A percentile compares a stretch with the other conserved stretches of the same genome.
Conservation (phyloP, 805 yeast genomes). For the Candida golubevii region DNA sequence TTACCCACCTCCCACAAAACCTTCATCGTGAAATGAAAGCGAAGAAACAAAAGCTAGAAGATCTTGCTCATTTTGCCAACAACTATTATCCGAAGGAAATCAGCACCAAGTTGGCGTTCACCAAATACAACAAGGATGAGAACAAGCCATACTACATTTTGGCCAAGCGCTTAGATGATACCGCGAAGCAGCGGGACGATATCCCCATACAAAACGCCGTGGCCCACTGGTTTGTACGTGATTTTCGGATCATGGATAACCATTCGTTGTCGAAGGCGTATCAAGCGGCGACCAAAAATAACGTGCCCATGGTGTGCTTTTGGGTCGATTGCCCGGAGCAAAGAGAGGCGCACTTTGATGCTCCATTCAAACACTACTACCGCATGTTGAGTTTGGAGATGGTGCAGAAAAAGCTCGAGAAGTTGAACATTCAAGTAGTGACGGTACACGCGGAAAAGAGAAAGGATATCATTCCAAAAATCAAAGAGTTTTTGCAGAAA, state of each 20-base stretch:
- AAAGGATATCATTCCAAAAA: slow-evolving; percentile 23
- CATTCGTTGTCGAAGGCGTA: slow-evolving; percentile 36
- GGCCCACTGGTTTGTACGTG: slow-evolving; percentile 47
- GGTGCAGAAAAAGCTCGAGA: slow-evolving; percentile 26
- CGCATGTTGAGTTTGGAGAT: slow-evolving; percentile 29
- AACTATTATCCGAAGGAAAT: slow-evolving; percentile 13
- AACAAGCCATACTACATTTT: slow-evolving; percentile 27
- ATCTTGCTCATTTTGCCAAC: slow-evolving; percentile 13
- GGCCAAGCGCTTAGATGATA: slow-evolving; percentile 8
- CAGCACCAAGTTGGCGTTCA: slow-evolving; percentile 12
- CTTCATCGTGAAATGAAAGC: slow-evolving; percentile 4
- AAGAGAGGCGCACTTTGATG: slow-evolving; percentile 39
- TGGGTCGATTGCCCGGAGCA: slow-evolving; percentile 40
- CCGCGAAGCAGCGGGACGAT: slow-evolving; percentile 9
- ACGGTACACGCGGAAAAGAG: slow-evolving; percentile 33
- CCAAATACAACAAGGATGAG: slow-evolving; percentile 26
- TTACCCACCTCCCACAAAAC: too few relatives aligned
- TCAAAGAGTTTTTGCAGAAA: slow-evolving; percentile 22
- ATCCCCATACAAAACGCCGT: slow-evolving; percentile 20
- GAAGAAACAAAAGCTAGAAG: slow-evolving; percentile 16
- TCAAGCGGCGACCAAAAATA: slow-evolving; percentile 23
- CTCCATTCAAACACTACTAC: slow-evolving; percentile 41
- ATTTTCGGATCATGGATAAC: slow-evolving; percentile 44
- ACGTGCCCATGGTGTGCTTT: slow-evolving; percentile 35
- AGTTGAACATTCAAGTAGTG: slow-evolving; percentile 37